Base-by-base conservation (phyloP, 805 yeast genomes). In the Candida glaebosa region DNA sequence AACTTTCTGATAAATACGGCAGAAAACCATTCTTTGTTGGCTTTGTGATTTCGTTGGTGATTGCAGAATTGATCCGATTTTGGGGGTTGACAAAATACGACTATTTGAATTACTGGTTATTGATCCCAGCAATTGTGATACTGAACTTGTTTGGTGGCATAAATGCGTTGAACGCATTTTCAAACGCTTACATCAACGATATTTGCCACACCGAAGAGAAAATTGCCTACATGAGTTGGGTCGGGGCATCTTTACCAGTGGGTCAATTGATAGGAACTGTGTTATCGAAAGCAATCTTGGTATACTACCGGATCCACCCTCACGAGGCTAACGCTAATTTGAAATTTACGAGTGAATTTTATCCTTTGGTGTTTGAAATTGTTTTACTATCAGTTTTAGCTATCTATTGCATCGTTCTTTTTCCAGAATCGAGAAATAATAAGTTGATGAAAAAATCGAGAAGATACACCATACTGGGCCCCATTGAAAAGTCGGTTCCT, bases 181-280 rank as follows among this genome's bases (percentile, higher is more conserved):
- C 78, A 9, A 79, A 78, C 51, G 75, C 88, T 41, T 87, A 84
- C 53, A 69, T 84, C n/a, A 69, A 85, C 2, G 95, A 87, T 60
- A 75, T 85, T 35, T 79, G 78, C 5, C 79, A 78, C 10, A 71
- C 84, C 0, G 65, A 64, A 22, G 67, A 73, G 37, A 64, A 93
- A 43, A 70, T 76, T 7, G 66, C 71, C 38, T 61, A 73, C 14
- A 62, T 84, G 47, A 84, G 87, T 14, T 58, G 75, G 32, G 60
- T 73, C 18, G 65, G 71, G 52, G 83, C 87, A 8, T 57, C 74
- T 15, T 56, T 81, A 30, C 79, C 73, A 47, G 63, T 73, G 3
- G 83, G 87, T 0, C 51, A 76, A 50, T 81, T 82, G 0, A 4
- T 72, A 8, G 89, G 88, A 1, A 89, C 91, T 0, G 45, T 79